phyloP scores from a whole-genome alignment of 768 basidiomycete species.

The Rhodotorula paludigena region DNA sequence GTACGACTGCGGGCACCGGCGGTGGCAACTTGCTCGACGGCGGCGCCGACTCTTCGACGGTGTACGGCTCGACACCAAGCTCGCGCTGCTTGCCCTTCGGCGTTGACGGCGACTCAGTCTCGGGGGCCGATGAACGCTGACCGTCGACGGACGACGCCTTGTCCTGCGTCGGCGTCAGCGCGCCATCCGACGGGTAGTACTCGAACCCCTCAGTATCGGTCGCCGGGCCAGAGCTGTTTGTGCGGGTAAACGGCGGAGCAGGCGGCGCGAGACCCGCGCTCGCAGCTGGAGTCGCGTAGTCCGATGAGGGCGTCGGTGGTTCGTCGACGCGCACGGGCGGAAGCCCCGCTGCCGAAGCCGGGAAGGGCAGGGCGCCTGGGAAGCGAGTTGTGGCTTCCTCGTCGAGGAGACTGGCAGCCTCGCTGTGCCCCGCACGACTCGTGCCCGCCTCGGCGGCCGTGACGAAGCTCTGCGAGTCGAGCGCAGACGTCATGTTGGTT shows the following conservation, averaged over 20 bases:
- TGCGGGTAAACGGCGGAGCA: background rate
- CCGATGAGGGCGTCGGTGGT: background rate
- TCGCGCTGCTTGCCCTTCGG: background rate
- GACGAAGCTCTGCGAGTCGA: conserved; percentile 11
- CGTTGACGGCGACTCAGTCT: background rate
- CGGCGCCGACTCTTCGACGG: background rate
- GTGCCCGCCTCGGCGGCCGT: background rate
- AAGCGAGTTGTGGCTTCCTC: background rate
- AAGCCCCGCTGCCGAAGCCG: background rate
- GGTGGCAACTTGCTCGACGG: background rate
- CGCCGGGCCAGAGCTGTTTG: background rate
- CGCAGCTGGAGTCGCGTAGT: background rate
- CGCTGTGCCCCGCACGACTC: background rate
- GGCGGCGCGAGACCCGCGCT: background rate
- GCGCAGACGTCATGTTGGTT: background rate
- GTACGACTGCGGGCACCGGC: background rate
- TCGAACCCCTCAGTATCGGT: background rate
- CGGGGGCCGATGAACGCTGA: too few relatives aligned
- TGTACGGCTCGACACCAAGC: conserved; percentile 7
- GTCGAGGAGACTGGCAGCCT: background rate
- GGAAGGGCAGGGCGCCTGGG: background rate
- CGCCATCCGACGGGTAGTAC: background rate
- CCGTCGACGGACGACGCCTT: background rate
- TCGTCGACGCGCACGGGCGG: background rate
- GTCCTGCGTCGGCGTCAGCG: conserved; percentile 12